Base-by-base conservation (phyloP, 768 basidiomycete genomes). In the Neoboletus magnificus region DNA sequence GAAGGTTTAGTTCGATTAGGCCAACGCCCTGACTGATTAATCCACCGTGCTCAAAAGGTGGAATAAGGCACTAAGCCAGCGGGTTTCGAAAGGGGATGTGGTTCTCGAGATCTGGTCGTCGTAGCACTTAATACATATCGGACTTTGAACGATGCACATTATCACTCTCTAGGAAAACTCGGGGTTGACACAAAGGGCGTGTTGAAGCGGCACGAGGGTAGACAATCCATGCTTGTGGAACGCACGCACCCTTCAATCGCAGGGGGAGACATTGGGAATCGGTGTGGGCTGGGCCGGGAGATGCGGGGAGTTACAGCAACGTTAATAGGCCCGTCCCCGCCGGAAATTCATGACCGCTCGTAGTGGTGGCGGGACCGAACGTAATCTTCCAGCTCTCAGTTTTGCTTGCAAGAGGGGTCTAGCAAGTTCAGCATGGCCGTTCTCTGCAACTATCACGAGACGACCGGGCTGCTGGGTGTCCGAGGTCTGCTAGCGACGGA, bases 401-500 rank as follows among this genome's bases (percentile, higher is more conserved):
- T 29, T 7, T n/a, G 1, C 29, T 16, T 32, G 46, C 48, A 27
- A 37, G 12, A 12, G 11, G n/a, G 29, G 15, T 30, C 49, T n/a
- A 5, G 37, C 4, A 20, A 20, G 41, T 42, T 23, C 12, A 9
- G 13, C 11, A 32, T 25, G 48, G 3, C 22, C 22, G 4, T 27
- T 33, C 32, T 4, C 18, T 27, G n/a, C 3, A 11, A 4, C 11
- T 47, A 22, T 47, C 46, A 33, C 22, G 15, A 16, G 49, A 39
- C 20, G 8, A 18, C 18, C 29, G 13, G 5, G 40, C 20, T 18
- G 29, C 16, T 0, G 13, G 55, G 59, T 60, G 59, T 60, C 59
- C 52, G 59, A 60, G 58, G 59, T 60, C 58, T 54, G 57, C 10
- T 10, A 13, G 12, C 42, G 8, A 32, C 58, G 57, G 58, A 46